Conservation (phyloP, 225 moss, liverwort and hornwort genomes). For the Marchantia polymorpha region DNA sequence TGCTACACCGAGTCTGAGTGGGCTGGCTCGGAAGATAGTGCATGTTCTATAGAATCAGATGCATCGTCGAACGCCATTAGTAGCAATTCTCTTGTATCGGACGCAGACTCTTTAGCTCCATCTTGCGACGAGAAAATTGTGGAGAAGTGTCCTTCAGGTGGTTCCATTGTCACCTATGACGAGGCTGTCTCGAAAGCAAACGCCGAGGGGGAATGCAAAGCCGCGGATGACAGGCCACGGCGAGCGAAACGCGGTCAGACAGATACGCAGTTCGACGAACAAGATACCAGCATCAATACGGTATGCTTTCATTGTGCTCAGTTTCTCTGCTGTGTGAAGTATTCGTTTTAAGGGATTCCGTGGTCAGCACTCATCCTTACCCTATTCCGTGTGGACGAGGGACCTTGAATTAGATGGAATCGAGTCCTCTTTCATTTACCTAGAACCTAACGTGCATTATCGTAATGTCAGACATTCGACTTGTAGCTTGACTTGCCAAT, state of each 20-base stretch:
- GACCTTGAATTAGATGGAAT: too few species aligned
- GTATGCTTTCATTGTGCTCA: slow-evolving; percentile 3
- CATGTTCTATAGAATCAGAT: slow-evolving; percentile 30
- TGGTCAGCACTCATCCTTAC: too few species aligned
- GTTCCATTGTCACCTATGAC: slow-evolving; percentile 45
- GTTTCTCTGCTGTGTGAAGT: too few species aligned
- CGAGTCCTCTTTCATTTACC: too few species aligned
- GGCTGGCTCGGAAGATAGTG: slow-evolving; percentile 27
- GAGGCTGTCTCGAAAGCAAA: slow-evolving; percentile 35
- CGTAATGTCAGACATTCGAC: too few species aligned
- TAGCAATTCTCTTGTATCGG: slow-evolving; percentile 27
- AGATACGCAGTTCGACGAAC: slow-evolving; percentile 13
- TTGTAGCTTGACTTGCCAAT: too few species aligned
- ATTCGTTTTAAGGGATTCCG: too few species aligned
- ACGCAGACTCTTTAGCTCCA: slow-evolving; percentile 22
- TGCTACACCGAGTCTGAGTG: slow-evolving; percentile 19
- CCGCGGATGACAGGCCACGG: slow-evolving; percentile 21
- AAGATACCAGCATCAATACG: slow-evolving; percentile 31
- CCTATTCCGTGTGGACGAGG: too few species aligned
- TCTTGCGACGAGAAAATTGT: slow-evolving; percentile 17
- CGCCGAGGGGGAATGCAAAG: slow-evolving; percentile 26
- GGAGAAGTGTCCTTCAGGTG: slow-evolving; percentile 38
- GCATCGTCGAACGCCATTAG: slow-evolving; percentile 32
- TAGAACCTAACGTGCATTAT: too few species aligned
- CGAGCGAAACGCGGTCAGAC: slow-evolving; percentile 11